Evolutionary conservation across 352 stramenopile species (phyloP).

Genomic region (Pythium rishiriense): DNA sequence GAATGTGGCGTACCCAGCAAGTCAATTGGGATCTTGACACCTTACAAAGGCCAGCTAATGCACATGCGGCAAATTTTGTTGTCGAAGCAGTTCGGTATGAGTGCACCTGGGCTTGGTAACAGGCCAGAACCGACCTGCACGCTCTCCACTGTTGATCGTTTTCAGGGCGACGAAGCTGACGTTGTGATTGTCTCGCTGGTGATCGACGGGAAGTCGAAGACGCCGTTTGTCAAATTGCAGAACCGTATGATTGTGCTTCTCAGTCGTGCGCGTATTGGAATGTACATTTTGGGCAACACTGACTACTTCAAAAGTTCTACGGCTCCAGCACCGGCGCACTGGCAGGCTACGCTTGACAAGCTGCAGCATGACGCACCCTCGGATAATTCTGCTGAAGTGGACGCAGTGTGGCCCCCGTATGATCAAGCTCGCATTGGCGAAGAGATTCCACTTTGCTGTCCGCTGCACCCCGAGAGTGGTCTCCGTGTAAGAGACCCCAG

Average conservation of each 20-base stretch:
- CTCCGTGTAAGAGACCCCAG: conserved; percentile 25
- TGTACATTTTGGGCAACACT: conserved; percentile 84
- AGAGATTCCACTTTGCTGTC: conserved; percentile 77
- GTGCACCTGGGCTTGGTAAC: conserved; percentile 28
- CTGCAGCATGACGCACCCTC: conserved; percentile 45
- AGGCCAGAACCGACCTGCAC: conserved; percentile 42
- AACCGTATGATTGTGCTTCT: conserved; percentile 91
- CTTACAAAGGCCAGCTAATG: conserved; percentile 90
- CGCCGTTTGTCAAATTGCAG: conserved; percentile 84
- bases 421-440: conserved; percentile 46
- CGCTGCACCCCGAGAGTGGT: conserved; percentile 52
- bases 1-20: conserved; percentile 65
- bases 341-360: conserved; percentile 68
- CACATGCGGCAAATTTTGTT: conserved; percentile 78
- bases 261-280: conserved; percentile 80
- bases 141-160: conserved; percentile 88
- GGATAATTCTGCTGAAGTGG: conserved; percentile 32
- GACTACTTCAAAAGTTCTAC: conserved; percentile 63
- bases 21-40: conserved; percentile 87
- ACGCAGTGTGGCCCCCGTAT: conserved; percentile 40
- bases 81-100: conserved; percentile 33
- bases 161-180: conserved; percentile 89
- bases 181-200: conserved; percentile 87
- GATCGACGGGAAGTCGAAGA: conserved; percentile 87
- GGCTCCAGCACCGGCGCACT: conserved; percentile 51